Base-by-base conservation (phyloP, 805 yeast species). In the Candida sithepensis region DNA sequence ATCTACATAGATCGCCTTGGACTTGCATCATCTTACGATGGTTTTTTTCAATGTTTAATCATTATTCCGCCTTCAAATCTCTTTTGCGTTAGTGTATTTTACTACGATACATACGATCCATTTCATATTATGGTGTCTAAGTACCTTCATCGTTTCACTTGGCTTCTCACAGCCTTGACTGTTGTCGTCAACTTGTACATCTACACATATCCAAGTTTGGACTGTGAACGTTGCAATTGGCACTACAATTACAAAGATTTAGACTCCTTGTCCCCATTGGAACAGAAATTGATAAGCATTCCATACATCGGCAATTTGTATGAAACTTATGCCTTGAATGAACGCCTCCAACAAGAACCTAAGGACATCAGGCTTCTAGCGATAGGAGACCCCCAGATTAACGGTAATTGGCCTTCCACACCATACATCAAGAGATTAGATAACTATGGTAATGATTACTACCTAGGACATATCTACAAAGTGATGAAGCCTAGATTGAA, bases 371-470 rank as follows among this genome's bases (percentile, higher is more conserved):
- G 79, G 52, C 66, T 94, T 66, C 65, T 91, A 53, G 85, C 96
- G 5, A 84, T 90, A 65, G 99, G 98, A 6, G 99, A 94, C 61
- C 99, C 99, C 0, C 99, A 94, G 69, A 91, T 94, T 65, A 87
- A 92, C 52, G 99, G 99, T 2, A 79, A 83, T 56, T 82, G 88
- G 85, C 78, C 77, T 7, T 69, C 73, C 22, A 85, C 96, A 1
- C 79, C 84, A 13, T 81, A 83, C 59, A 72, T 88, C 48, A 85
- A 87, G 50, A 67, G 88, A 44, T 69, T 94, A 22, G 99, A 94
- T 61, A 85, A 87, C 46, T 85, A 67, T 60, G 99, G 97, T 2
- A 94, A 94, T 68, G 99, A 94, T 68, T 77, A 80, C 55, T 94
- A 84, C 60, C 69, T 94, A 50, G 95, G 96, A 2, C 97, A 91